Conservation (phyloP, 495 filamentous ascomycete genomes). For the Parathielavia hyrcaniae region DNA sequence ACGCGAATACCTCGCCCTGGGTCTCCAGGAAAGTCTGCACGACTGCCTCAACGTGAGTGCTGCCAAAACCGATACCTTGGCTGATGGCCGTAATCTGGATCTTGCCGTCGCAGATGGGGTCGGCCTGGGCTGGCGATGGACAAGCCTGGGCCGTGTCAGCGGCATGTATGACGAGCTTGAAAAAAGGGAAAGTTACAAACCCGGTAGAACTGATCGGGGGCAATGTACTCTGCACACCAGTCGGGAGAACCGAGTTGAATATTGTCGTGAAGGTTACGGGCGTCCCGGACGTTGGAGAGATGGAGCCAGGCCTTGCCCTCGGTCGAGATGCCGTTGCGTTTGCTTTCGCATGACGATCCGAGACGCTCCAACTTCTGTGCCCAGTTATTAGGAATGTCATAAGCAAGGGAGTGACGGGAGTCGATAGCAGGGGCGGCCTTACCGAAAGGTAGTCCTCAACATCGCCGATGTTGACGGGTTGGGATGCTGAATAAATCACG, state of each 20-base stretch:
- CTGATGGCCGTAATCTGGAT: conserved; percentile 41
- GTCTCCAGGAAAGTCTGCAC: conserved; percentile 45
- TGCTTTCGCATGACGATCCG: conserved; percentile 29
- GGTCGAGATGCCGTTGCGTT: conserved; percentile 25
- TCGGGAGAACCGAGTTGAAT: conserved; percentile 39
- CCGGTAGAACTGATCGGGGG: conserved; percentile 38
- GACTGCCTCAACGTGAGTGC: conserved; percentile 35
- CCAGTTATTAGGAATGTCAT: not conserved
- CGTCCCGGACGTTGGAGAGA: conserved; percentile 54
- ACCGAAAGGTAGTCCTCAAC: conserved; percentile 38
- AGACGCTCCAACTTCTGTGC: conserved; percentile 33
- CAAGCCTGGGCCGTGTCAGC: conserved; percentile 13
- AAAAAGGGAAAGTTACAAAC: conserved; percentile 21
- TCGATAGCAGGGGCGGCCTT: conserved; percentile 7
- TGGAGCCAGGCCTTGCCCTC: conserved; percentile 46
- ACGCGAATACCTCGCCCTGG: conserved; percentile 52
- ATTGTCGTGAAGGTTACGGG: conserved; percentile 43
- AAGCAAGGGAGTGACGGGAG: not conserved
- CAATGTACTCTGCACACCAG: conserved; percentile 49
- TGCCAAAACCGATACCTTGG: conserved; percentile 23
- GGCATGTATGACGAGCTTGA: not conserved
- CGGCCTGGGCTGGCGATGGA: not conserved
- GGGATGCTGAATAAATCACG: conserved; percentile 27
- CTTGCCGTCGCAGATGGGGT: conserved; percentile 47
- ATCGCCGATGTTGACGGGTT: conserved; percentile 26